Evolutionary conservation across 257 asterid species (phyloP).

Genomic region (Ballota nigra): DNA sequence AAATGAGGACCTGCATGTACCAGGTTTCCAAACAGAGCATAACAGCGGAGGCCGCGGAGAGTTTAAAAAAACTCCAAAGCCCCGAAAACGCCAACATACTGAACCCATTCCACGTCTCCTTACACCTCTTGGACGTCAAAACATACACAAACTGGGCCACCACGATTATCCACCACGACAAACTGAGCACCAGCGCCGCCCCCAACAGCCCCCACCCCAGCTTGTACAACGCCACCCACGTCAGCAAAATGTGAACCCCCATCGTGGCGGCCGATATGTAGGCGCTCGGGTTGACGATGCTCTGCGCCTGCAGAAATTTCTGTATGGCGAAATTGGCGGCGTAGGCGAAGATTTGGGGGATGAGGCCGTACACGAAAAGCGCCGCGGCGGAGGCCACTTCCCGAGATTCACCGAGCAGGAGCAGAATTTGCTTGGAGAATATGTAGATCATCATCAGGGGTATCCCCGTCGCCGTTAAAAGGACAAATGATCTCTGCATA

Average conservation of each 20-base stretch:
- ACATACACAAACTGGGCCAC: slow-evolving; percentile 53
- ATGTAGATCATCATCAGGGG: slow-evolving; percentile 39
- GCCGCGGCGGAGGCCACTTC: slow-evolving; percentile 47
- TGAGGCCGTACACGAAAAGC: slow-evolving; percentile 47
- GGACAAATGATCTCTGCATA: slow-evolving; percentile 55
- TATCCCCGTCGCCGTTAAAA: slow-evolving; percentile 32
- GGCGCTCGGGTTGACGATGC: slow-evolving; percentile 64
- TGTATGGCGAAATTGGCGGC: slow-evolving; percentile 59
- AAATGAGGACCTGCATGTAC: slow-evolving; percentile 51
- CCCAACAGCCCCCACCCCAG: slow-evolving; percentile 54
- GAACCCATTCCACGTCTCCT: slow-evolving; percentile 58
- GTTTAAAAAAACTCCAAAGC: slow-evolving; percentile 48
- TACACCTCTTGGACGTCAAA: slow-evolving; percentile 33
- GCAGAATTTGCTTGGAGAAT: slow-evolving; percentile 35
- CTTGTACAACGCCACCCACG: slow-evolving; percentile 48
- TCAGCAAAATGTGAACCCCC: slow-evolving; percentile 35
- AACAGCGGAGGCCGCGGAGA: slow-evolving; percentile 59
- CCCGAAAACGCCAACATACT: slow-evolving; percentile 48
- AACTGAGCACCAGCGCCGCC: slow-evolving; percentile 48
- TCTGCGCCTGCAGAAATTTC: slow-evolving; percentile 59
- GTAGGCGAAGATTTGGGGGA: slow-evolving; percentile 66
- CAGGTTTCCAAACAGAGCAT: slow-evolving; percentile 66
- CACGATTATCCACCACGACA: slow-evolving; percentile 66
- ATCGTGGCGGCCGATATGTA: slow-evolving; percentile 48
- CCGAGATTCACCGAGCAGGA: slow-evolving; percentile 41